A percentile compares a stretch with the other conserved stretches of the same genome.
These are phyloP conservation scores for Moesziomyces globuligerus DNA, from an alignment of 1,284 basidiomycete genomes.

Conservation along the genomic window DNA sequence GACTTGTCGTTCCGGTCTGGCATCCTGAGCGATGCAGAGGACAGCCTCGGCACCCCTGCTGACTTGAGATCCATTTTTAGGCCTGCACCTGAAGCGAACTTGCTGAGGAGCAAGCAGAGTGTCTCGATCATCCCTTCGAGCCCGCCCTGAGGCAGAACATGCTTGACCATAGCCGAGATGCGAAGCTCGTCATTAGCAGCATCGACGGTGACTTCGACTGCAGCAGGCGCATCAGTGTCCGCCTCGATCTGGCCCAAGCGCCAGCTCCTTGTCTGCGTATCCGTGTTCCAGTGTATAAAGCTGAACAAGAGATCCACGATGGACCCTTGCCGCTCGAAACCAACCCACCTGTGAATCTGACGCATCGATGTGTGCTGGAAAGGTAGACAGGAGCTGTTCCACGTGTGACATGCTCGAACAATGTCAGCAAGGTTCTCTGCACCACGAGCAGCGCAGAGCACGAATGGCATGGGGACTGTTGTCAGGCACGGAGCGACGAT, in stretches of 20 bases:
- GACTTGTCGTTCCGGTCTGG: not conserved
- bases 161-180: constrained; percentile 7
- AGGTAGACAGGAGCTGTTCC: constrained; percentile 11
- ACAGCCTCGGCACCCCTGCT: not conserved
- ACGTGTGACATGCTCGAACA: constrained; percentile 7
- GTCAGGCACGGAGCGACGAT: constrained; percentile 4
- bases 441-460: not conserved
- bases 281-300: constrained; percentile 3
- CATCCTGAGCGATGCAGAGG: not conserved
- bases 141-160: constrained; percentile 4
- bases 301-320: constrained; percentile 14
- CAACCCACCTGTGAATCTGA: constrained; percentile 13
- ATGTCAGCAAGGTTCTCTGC: not conserved
- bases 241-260: constrained; percentile 8
- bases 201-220: constrained; percentile 10
- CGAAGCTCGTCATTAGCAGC: constrained; percentile 10
- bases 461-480: constrained; percentile 10
- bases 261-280: not conserved
- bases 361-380: constrained; percentile 19
- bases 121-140: constrained; percentile 7
- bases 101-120: constrained; percentile 4
- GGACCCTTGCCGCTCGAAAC: constrained; percentile 8
- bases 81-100: constrained; percentile 1
- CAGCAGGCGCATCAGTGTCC: constrained; percentile 15
- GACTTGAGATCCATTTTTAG: constrained; percentile 1